phyloP scores from a whole-genome alignment of 345 rosid species.

The Syzygium oleosum region DNA sequence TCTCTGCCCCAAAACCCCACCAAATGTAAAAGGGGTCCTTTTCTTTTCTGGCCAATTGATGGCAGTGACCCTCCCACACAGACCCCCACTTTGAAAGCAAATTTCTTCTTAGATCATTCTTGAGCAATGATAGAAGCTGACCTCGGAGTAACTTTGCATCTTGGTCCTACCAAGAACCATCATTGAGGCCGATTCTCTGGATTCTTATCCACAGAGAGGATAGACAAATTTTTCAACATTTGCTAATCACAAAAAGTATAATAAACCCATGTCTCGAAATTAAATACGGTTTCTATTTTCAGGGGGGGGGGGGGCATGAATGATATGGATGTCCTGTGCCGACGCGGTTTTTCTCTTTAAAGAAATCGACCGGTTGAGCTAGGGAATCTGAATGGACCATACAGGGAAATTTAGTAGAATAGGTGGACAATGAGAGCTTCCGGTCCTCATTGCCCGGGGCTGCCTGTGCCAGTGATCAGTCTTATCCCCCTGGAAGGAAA shows the following conservation, averaged over 20 bases:
- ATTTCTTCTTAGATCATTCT: not conserved
- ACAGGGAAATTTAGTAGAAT: not conserved
- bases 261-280: not conserved
- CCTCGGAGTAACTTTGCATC: not conserved
- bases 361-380: not conserved
- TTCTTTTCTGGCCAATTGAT: not conserved
- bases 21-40: not conserved
- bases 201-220: not conserved
- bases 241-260: not conserved
- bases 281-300: not conserved
- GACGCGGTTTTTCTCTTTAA: not conserved
- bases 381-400: not conserved
- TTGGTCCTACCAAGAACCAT: not conserved
- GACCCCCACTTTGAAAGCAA: not conserved
- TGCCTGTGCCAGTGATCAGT: not conserved
- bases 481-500: not conserved
- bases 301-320: not conserved
- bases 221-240: not conserved
- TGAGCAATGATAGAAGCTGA: not conserved
- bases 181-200: slow-evolving; percentile 1
- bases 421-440: not conserved
- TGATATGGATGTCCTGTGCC: not conserved
- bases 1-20: not conserved
- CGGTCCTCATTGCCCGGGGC: not conserved
- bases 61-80: not conserved